Conservation (phyloP, 208 protist genomes). For the Polymyxa betae region DNA sequence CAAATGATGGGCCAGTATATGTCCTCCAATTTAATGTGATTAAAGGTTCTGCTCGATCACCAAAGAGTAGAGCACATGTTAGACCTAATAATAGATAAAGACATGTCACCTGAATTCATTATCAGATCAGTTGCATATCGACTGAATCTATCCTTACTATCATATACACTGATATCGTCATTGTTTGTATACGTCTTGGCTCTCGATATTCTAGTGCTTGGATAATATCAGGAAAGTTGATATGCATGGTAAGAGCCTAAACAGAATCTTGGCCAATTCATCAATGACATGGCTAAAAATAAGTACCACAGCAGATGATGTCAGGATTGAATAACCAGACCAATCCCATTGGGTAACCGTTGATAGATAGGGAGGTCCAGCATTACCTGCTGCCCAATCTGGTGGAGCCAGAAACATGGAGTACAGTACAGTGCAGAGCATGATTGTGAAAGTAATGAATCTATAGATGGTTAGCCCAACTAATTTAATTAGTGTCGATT, state of each 20-base stretch:
- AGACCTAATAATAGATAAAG: not conserved
- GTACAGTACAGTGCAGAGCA: not conserved
- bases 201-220: not conserved
- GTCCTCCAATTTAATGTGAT: slow-evolving; percentile 1
- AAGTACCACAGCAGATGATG: not conserved
- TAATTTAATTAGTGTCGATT: not conserved
- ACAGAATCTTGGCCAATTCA: not conserved
- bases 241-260: slow-evolving; percentile 17
- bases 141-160: not conserved
- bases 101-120: slow-evolving; percentile 33
- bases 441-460: not conserved
- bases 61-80: slow-evolving; percentile 24
- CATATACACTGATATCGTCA: not conserved
- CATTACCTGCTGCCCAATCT: not conserved
- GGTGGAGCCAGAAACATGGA: not conserved
- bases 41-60: not conserved
- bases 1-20: slow-evolving; percentile 46
- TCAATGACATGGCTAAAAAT: not conserved
- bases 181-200: not conserved
- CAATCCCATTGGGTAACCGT: not conserved
- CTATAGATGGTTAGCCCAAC: not conserved
- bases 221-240: slow-evolving; percentile 40
- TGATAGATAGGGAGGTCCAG: not conserved
- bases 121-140: not conserved
- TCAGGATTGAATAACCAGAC: not conserved